phyloP scores from a whole-genome alignment of 1,284 basidiomycete genomes.

The Xerocomus cyaneibrunnescens region DNA sequence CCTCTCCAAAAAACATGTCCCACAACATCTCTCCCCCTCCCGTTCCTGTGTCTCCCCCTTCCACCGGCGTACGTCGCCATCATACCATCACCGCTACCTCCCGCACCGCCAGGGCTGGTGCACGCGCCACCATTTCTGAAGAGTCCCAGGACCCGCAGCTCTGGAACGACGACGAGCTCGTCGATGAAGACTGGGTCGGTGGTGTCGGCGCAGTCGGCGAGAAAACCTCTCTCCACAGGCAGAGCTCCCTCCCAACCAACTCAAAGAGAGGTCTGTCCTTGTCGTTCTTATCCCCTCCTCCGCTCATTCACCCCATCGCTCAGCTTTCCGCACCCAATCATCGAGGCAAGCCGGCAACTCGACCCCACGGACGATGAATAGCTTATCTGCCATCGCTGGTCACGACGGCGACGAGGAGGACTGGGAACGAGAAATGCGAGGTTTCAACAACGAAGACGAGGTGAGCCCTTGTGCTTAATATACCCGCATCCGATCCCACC shows the following conservation, averaged over 20 bases:
- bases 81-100: conserved; percentile 81
- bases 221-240: conserved; percentile 74
- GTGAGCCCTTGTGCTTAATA: conserved; percentile 42
- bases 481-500: too few relatives aligned
- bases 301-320: conserved; percentile 12
- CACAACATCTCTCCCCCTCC: conserved; percentile 35
- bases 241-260: conserved; percentile 75
- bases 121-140: conserved; percentile 66
- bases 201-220: conserved; percentile 79
- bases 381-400: conserved; percentile 75
- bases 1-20: conserved; percentile 23
- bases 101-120: conserved; percentile 55
- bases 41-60: conserved; percentile 41
- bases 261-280: conserved; percentile 67
- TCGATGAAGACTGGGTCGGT: conserved; percentile 76
- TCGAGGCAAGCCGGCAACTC: conserved; percentile 56
- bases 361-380: conserved; percentile 75
- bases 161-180: conserved; percentile 74
- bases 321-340: conserved; percentile 48
- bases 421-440: conserved; percentile 70
- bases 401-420: conserved; percentile 83
- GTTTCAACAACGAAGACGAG: conserved; percentile 60
- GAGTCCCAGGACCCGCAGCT: conserved; percentile 60
- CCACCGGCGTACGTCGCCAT: conserved; percentile 62
- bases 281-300: conserved; percentile 1